These are phyloP conservation scores for Penicillium riverlandense DNA, from an alignment of 495 filamentous ascomycete species.

Conservation along the genomic window DNA sequence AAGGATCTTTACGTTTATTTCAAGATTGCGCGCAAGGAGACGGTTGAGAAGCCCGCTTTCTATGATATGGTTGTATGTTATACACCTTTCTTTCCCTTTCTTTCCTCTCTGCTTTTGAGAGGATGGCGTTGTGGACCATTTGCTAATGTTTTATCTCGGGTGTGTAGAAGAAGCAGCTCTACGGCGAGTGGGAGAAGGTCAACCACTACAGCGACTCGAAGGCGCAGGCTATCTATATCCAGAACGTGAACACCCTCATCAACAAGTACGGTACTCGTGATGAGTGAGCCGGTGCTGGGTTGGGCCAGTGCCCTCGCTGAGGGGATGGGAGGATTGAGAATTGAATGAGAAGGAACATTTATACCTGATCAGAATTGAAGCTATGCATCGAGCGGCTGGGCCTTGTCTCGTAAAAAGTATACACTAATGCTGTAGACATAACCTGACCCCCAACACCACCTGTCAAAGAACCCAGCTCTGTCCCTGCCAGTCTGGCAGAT, in stretches of 20 bases:
- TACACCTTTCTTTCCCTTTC: neutral
- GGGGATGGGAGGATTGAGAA: no score
- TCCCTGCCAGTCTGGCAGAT: conserved; percentile 67
- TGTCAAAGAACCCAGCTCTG: conserved; percentile 33
- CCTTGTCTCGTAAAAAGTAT: no score
- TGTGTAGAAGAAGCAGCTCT: conserved; percentile 68
- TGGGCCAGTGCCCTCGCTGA: no score
- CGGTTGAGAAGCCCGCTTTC: conserved; percentile 35
- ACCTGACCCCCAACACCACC: neutral
- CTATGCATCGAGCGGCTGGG: no score
- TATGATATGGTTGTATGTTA: conserved; percentile 47
- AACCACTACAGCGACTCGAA: conserved; percentile 49
- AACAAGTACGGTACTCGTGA: conserved; percentile 46
- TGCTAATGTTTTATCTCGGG: neutral
- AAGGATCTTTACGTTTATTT: conserved; percentile 51
- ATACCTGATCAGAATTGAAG: no score
- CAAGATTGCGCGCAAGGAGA: conserved; percentile 48
- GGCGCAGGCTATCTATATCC: conserved; percentile 71
- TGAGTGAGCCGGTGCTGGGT: conserved; percentile 4
- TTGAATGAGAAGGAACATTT: no score
- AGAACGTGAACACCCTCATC: conserved; percentile 63
- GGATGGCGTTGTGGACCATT: neutral
- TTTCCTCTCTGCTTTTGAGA: neutral
- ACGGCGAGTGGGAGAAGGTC: conserved; percentile 62
- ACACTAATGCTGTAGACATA: neutral